A percentile compares a stretch with the other conserved stretches of the same genome.
Evolutionary conservation across 2,329 filamentous ascomycete species (phyloP).

Genomic region (Sclerotinia glacialis): DNA sequence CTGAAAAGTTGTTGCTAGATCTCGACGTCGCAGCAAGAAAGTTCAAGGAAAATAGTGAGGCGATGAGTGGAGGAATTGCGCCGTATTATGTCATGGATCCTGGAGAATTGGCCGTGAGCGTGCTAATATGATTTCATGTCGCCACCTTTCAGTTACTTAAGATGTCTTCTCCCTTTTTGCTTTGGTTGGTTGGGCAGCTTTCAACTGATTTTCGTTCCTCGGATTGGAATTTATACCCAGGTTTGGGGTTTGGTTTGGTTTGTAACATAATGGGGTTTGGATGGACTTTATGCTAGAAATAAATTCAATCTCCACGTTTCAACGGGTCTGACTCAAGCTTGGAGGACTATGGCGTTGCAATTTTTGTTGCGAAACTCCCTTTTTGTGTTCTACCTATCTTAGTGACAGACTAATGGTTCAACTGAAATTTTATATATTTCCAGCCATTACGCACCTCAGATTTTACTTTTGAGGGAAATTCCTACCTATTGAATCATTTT

Average conservation of each 20-base stretch:
- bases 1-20: conserved; percentile 17
- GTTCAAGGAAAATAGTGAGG: conserved; percentile 15
- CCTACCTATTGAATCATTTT: neutral
- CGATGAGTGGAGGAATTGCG: conserved; percentile 12
- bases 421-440: neutral
- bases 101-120: conserved; percentile 5
- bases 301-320: neutral
- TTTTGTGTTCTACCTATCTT: neutral
- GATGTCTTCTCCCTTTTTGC: neutral
- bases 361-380: neutral
- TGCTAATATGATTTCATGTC: neutral
- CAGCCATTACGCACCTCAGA: too few species aligned
- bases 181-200: neutral
- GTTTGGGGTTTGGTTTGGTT: neutral
- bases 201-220: too few species aligned
- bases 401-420: neutral
- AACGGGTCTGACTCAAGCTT: neutral
- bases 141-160: neutral
- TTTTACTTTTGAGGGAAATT: neutral
- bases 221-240: neutral
- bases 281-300: neutral
- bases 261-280: neutral
- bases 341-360: neutral
- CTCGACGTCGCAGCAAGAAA: neutral
- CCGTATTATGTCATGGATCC: conserved; percentile 16